Conservation (phyloP, 2,329 filamentous ascomycete species). For the Trichoderma breve region DNA sequence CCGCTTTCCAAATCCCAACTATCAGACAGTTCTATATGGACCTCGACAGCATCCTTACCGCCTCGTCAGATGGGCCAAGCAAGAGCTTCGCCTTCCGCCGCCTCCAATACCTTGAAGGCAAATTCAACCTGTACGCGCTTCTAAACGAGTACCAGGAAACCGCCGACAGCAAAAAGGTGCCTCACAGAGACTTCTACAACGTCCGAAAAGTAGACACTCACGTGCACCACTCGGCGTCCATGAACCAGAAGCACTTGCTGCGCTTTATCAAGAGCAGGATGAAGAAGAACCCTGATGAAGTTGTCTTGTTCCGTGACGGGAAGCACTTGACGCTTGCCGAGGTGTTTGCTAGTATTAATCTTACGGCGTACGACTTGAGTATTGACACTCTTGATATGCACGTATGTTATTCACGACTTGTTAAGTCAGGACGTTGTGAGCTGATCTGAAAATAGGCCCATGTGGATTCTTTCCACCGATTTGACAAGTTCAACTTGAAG, state of each 20-base stretch:
- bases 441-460: conserved; percentile 61
- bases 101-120: conserved; percentile 92
- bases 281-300: conserved; percentile 95
- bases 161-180: conserved; percentile 95
- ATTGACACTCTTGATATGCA: conserved; percentile 99
- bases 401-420: conserved; percentile 49
- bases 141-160: conserved; percentile 98
- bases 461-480: conserved; percentile 96
- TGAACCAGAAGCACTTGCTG: conserved; percentile 98
- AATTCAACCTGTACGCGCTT: conserved; percentile 91
- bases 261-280: conserved; percentile 99
- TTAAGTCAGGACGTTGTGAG: too few species aligned
- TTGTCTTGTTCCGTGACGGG: conserved; percentile 87
- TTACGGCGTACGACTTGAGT: conserved; percentile 95
- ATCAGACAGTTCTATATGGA: conserved; percentile 96
- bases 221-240: conserved; percentile 97
- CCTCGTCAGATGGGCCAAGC: conserved; percentile 92
- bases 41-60: conserved; percentile 77
- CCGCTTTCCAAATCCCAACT: conserved; percentile 81
- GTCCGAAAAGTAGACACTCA: conserved; percentile 98
- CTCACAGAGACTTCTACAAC: conserved; percentile 98
- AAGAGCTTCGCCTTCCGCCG: conserved; percentile 97
- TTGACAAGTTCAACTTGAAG: conserved; percentile 99
- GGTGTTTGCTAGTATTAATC: conserved; percentile 95
- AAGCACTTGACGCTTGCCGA: conserved; percentile 87